A percentile compares a stretch with the other conserved stretches of the same genome.
Conservation (phyloP, 345 rosid species). For the Rubroshorea leprosula region DNA sequence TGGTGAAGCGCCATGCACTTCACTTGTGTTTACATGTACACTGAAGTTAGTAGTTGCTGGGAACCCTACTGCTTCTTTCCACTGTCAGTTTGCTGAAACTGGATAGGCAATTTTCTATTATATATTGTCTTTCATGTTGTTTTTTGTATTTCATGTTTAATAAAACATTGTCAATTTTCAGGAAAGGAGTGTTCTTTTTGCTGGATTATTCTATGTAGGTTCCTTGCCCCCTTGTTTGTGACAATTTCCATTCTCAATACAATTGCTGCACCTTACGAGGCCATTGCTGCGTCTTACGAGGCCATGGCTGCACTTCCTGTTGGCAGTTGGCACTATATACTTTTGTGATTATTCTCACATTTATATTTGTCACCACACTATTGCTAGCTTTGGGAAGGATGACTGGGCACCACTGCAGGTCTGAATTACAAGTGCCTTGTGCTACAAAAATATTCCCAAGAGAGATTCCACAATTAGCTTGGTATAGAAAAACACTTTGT, state of each 20-base stretch:
- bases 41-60: slow-evolving; percentile 74
- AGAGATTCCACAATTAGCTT: slow-evolving; percentile 50
- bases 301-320: slow-evolving; percentile 78
- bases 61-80: slow-evolving; percentile 60
- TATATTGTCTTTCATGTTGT: neutral
- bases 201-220: slow-evolving; percentile 53
- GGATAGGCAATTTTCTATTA: slow-evolving; percentile 64
- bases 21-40: slow-evolving; percentile 46
- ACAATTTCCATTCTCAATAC: slow-evolving; percentile 48
- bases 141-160: neutral
- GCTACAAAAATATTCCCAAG: slow-evolving; percentile 48
- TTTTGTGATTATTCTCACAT: slow-evolving; percentile 46
- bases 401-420: slow-evolving; percentile 49
- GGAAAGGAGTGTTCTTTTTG: slow-evolving; percentile 61
- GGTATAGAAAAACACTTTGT: slow-evolving; percentile 60
- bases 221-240: slow-evolving; percentile 55
- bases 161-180: slow-evolving; percentile 24
- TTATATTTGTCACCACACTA: slow-evolving; percentile 42
- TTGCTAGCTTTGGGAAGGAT: slow-evolving; percentile 70
- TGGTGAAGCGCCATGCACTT: slow-evolving; percentile 52
- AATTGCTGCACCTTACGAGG: slow-evolving; percentile 59
- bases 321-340: too few species aligned
- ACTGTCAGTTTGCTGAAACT: slow-evolving; percentile 49
- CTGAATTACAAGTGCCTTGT: slow-evolving; percentile 56
- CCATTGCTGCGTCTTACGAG: slow-evolving; percentile 72